Evolutionary conservation across 1,139 yeast genomes (phyloP), one percentile per base, ranked within the genome.

Genomic region (Diutina scorzettiae): DNA sequence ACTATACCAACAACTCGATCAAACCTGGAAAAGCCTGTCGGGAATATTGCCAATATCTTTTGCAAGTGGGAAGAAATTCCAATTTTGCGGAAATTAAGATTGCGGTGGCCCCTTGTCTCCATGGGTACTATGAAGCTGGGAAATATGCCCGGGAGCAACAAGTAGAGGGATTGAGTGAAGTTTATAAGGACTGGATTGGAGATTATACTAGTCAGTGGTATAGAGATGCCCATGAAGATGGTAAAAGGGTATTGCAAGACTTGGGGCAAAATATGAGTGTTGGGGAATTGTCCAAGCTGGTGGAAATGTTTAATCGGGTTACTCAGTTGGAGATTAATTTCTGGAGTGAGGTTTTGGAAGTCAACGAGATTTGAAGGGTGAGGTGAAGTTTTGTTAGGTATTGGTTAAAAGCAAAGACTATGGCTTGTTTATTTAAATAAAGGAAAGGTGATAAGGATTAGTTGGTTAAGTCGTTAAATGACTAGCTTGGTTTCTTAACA

Each of bases 71-170:
- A 2, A 59, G 62, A 28, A 61, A 57, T 34, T 68, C 66, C 32
- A 81, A 79, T 53, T 81, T 78, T 71, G 57, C 79, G 31, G 83
- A 80, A 20, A 69, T 81, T 42, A 74, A 76, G 46, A 71, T 78
- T 5, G 84, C 93, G 0, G 59, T 83, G 42, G 73, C 87, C 2
- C 94, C 95, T 0, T 84, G 95, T 57, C 60, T 82, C 37, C 73
- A 79, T 54, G 95, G 95, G 1, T 82, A 81, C 55, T 72, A 12
- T 12, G 33, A 18, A 30, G 40, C 29, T 5, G 41, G 36, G 4
- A 8, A 9, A 16, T 32, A 29, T 18, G 25, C 32, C 12, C 7
- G 9, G n/a, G 4, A 5, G 5, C 12, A 4, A 4, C 28, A n/a
- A 14, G 29, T 30, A 3, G 36, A 8, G 12, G 41, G 19, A 16